Percentiles rank a stretch among this genome's conserved stretches.
phyloP scores from a whole-genome alignment of 768 basidiomycete genomes.

The Aureoboletus auriporus region DNA sequence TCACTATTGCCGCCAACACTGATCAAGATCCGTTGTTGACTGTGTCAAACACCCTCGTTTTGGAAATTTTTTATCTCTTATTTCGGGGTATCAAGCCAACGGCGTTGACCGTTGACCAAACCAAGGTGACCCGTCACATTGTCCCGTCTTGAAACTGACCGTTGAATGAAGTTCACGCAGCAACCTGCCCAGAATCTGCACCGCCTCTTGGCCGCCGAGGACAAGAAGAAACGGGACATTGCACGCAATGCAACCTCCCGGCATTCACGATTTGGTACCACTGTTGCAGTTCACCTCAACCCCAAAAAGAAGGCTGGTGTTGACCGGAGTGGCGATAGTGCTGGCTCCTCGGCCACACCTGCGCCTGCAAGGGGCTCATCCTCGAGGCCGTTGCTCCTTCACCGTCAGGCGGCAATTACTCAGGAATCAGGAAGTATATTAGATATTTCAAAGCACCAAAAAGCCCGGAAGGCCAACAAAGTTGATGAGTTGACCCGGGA shows the following conservation, averaged over 20 bases:
- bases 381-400: slow-evolving; percentile 67
- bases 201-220: slow-evolving; percentile 75
- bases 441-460: slow-evolving; percentile 64
- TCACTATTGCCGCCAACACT: slow-evolving; percentile 82
- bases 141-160: slow-evolving; percentile 1
- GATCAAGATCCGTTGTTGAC: slow-evolving; percentile 76
- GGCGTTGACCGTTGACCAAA: slow-evolving; percentile 54
- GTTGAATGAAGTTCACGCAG: slow-evolving; percentile 34
- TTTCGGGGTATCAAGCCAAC: slow-evolving; percentile 75
- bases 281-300: slow-evolving; percentile 75
- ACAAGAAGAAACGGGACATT: slow-evolving; percentile 53
- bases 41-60: slow-evolving; percentile 81
- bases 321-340: slow-evolving; percentile 18
- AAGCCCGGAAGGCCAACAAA: slow-evolving; percentile 53
- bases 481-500: slow-evolving; percentile 65
- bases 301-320: slow-evolving; percentile 42
- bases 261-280: slow-evolving; percentile 96
- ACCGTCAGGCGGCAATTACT: slow-evolving; percentile 79
- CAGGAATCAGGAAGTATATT: slow-evolving; percentile 64
- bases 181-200: slow-evolving; percentile 67
- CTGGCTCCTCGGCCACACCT: slow-evolving; percentile 18
- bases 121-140: slow-evolving; percentile 44
- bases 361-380: slow-evolving; percentile 20
- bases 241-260: slow-evolving; percentile 63
- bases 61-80: slow-evolving; percentile 91